Base-by-base conservation (phyloP, 768 basidiomycete genomes). In the Podaxis rugospora region DNA sequence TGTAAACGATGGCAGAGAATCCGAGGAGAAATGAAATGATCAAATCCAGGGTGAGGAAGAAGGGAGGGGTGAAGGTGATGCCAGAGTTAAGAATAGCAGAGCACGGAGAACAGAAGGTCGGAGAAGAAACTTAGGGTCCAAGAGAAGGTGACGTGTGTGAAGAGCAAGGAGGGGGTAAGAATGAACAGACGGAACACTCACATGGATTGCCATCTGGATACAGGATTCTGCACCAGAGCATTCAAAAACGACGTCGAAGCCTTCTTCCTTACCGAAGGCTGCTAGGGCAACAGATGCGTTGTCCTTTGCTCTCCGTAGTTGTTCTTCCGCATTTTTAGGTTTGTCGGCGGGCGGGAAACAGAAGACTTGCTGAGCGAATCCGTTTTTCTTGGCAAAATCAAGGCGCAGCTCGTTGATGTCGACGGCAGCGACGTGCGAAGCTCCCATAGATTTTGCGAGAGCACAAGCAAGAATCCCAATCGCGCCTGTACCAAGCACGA, bases 151-250 rank as follows among this genome's bases (percentile, higher is more conserved):
- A 61, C 44, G 27, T 51, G 55, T 46, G 51, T 25, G 51, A 51
- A 42, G 54, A 46, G 32, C 59, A 39, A 53, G 42, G 27, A 35
- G 37, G 32, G 63, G 9, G 32, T 40, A 39, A 59, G 58, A 37
- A 40, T 37, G 52, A 65, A 52, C 40, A 57, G 36, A 51, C 3
- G 53, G 59, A 46, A 57, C 13, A 81, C 93, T 80, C 76, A 95
- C 93, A 75, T 91, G 85, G 63, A 95, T 82, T 54, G 91, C 88
- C 85, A 92, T 88, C 71, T 96, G 93, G 69, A 96, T 93, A 69
- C 91, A 93, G 37, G 86, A 80, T 72, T 96, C 94, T 1, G 93
- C 93, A 63, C 95, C 95, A 11, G 94, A 95, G 75, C 95, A 98
- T 73, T 98, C 95, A 68, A 95, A 92, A 52, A 98, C 89, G 69